A percentile compares a stretch with the other conserved stretches of the same genome.
These are phyloP conservation scores for Aspergillus persii DNA, from an alignment of 2,329 filamentous ascomycete species.

Conservation along the genomic window DNA sequence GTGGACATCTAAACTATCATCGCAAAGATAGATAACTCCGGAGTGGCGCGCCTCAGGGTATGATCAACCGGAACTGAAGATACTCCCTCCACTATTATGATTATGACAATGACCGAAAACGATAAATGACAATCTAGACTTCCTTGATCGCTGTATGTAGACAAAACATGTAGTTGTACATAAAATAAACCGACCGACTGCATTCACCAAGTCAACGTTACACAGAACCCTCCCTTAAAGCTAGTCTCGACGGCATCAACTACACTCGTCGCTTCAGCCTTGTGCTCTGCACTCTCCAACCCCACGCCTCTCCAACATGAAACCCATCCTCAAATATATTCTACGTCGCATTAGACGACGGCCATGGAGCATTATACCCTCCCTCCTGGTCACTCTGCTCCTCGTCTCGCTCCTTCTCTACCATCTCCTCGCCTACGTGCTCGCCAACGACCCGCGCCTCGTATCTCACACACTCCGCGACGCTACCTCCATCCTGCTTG, in stretches of 20 bases:
- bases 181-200: no score
- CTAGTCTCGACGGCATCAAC: not conserved
- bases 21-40: no score
- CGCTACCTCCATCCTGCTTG: conserved; percentile 37
- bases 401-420: conserved; percentile 34
- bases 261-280: not conserved
- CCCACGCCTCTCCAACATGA: not conserved
- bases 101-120: no score
- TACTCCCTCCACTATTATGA: no score
- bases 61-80: no score
- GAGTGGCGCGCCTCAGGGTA: no score
- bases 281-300: not conserved
- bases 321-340: not conserved
- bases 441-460: conserved; percentile 37
- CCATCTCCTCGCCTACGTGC: conserved; percentile 36
- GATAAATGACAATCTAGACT: no score
- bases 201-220: not conserved
- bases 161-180: no score
- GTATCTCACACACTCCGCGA: conserved; percentile 34
- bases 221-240: not conserved
- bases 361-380: not conserved
- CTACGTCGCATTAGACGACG: not conserved
- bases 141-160: no score
- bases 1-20: no score
- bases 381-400: conserved; percentile 1